Conservation (phyloP, 2,329 filamentous ascomycete genomes). For the Neofusicoccum laricinum region DNA sequence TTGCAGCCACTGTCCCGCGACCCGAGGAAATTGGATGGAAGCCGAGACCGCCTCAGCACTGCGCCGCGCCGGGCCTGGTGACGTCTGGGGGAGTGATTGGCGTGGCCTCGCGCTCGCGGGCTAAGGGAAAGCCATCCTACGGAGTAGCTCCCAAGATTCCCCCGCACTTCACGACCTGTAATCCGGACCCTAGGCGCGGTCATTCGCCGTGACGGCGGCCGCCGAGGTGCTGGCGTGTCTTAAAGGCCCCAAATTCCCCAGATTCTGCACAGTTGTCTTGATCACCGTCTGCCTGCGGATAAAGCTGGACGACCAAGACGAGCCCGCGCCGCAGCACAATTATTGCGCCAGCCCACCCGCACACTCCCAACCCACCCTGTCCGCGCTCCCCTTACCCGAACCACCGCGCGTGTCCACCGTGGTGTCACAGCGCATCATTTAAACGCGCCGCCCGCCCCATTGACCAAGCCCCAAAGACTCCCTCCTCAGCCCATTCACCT, state of each 20-base stretch:
- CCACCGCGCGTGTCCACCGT: constrained; percentile 7
- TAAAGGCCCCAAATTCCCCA: background rate
- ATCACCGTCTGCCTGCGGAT: background rate
- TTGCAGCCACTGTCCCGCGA: background rate
- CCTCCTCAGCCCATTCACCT: background rate
- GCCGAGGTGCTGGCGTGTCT: background rate
- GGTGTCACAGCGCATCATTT: constrained; percentile 9
- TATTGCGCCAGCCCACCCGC: constrained; percentile 11
- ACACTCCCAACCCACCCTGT: constrained; percentile 1
- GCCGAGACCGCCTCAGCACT: constrained; percentile 7
- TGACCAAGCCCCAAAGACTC: background rate
- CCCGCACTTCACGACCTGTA: constrained; percentile 12
- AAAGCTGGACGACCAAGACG: background rate
- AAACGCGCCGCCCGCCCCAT: constrained; percentile 9
- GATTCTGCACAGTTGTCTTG: background rate
- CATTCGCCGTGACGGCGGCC: background rate
- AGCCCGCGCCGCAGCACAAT: constrained; percentile 6
- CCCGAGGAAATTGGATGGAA: constrained; percentile 4
- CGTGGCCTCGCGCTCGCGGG: background rate
- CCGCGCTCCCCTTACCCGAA: constrained; percentile 8
- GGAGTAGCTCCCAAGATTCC: background rate
- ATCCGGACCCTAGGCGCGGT: background rate
- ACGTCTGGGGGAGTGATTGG: constrained; percentile 10
- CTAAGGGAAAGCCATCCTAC: constrained; percentile 9
- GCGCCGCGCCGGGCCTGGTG: constrained; percentile 7